Evolutionary conservation across 116 monocot species (phyloP).

Genomic region (Phalaenopsis hybrid): DNA sequence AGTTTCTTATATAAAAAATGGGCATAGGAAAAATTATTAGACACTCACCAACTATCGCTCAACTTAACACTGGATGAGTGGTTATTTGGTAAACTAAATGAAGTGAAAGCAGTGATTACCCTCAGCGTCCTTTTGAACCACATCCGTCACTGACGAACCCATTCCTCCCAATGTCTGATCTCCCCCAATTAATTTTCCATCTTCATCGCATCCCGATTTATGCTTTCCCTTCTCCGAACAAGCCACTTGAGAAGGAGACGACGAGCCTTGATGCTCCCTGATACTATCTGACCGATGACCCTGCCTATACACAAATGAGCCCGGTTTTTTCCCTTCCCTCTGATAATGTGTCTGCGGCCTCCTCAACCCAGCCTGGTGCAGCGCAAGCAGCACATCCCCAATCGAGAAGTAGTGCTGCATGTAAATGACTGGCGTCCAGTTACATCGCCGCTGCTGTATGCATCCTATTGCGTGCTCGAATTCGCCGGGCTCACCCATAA

Average conservation of each 20-base stretch:
- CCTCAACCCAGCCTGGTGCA: conserved; percentile 59
- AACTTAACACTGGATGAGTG: neutral
- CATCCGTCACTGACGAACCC: neutral
- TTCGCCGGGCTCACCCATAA: conserved; percentile 42
- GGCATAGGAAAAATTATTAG: neutral
- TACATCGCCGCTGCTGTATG: conserved; percentile 54
- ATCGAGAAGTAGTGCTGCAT: conserved; percentile 78
- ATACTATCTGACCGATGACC: conserved; percentile 20
- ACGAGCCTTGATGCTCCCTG: conserved; percentile 22
- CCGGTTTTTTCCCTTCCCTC: neutral
- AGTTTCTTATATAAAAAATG: neutral
- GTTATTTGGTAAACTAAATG: neutral
- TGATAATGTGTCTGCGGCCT: conserved; percentile 25
- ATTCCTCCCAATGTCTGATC: conserved; percentile 12
- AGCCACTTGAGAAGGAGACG: neutral
- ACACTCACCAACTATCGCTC: neutral
- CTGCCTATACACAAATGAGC: conserved; percentile 20
- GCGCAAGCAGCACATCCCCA: conserved; percentile 37
- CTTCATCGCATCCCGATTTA: neutral
- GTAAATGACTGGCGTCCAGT: conserved; percentile 69
- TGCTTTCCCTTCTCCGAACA: conserved; percentile 16
- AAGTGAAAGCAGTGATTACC: neutral
- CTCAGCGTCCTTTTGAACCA: conserved; percentile 22
- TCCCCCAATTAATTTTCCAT: too few species aligned
- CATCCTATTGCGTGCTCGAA: conserved; percentile 47